Base-by-base conservation (phyloP, 306 rosid genomes). In the Astragalus glycyphyllos region DNA sequence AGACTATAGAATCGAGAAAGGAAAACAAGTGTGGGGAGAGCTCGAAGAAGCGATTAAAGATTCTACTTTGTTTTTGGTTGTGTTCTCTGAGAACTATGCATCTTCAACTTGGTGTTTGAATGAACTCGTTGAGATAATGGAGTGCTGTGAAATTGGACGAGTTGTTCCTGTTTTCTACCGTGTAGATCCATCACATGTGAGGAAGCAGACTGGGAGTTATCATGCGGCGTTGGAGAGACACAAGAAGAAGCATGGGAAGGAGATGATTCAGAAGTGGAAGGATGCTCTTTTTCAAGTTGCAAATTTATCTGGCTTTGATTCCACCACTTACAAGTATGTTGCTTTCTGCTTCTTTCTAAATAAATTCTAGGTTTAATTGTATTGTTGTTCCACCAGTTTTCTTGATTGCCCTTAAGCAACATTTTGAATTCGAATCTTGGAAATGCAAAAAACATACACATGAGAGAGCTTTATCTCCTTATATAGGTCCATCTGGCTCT, bases 31-130 rank as follows among this genome's bases (percentile, higher is more conserved):
- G 0, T 47, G 77, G 50, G 7, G 0, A 11, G 38, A 61, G 17
- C 50, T 46, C 0, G 49, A 9, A 20, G 16, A 55, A n/a, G 67
- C 66, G 2, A 71, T 58, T 12, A 8, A 12, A 58, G 61, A 37
- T 0, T 60, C 68, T 3, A 9, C 3, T 13, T 5, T 72, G 0
- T 61, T 20, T 3, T 13, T 60, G 40, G 62, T 72, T 2, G 9
- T 72, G 5, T 49, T 72, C 11, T 72, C 77, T 0, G 53, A 72
- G 10, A 48, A 72, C 61, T 48, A 60, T 5, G 69, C 69, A 0
- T 49, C 42, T 35, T 72, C 69, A 1, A 47, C n/a, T 4, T 72
- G 68, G 69, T 72, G 77, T 29, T 59, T 72, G 68, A 58, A 57
- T 2, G 77, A 72, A 15, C 77, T 72, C 8, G 35, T 29, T 5